These are phyloP conservation scores for Phalaenopsis aphrodite DNA, from an alignment of 106 monocot species.

Conservation along the genomic window DNA sequence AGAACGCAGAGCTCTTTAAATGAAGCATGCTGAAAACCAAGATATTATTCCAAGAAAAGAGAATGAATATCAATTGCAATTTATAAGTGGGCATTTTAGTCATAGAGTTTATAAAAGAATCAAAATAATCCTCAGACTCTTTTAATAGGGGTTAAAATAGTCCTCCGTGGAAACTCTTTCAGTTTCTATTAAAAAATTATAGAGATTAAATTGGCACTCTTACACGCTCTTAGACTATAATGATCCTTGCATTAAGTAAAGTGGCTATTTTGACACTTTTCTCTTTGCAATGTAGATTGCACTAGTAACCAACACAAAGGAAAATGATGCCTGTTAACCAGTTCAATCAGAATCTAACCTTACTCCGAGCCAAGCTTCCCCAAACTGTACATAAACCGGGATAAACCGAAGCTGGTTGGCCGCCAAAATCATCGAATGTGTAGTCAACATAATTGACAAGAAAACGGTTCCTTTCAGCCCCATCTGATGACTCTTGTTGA, in stretches of 20 bases:
- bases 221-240: too few relatives aligned
- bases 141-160: too few relatives aligned
- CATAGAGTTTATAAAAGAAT: too few relatives aligned
- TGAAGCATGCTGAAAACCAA: not conserved
- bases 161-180: too few relatives aligned
- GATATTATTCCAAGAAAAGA: not conserved
- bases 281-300: too few relatives aligned
- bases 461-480: conserved; percentile 93
- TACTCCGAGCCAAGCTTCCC: conserved; percentile 98
- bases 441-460: conserved; percentile 95
- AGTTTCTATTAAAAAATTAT: too few relatives aligned
- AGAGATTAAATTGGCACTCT: too few relatives aligned
- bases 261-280: too few relatives aligned
- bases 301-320: not conserved
- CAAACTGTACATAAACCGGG: conserved; percentile 96
- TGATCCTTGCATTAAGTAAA: too few relatives aligned
- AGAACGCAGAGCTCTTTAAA: not conserved
- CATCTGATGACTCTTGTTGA: conserved; percentile 96
- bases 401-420: conserved; percentile 90
- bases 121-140: too few relatives aligned
- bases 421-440: conserved; percentile 97
- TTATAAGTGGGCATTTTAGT: too few relatives aligned
- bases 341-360: conserved; percentile 37
- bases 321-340: not conserved
- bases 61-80: not conserved